Percentiles rank a stretch among this genome's conserved stretches.
phyloP scores from a whole-genome alignment of 495 filamentous ascomycete species.

The Xylaria acuta region DNA sequence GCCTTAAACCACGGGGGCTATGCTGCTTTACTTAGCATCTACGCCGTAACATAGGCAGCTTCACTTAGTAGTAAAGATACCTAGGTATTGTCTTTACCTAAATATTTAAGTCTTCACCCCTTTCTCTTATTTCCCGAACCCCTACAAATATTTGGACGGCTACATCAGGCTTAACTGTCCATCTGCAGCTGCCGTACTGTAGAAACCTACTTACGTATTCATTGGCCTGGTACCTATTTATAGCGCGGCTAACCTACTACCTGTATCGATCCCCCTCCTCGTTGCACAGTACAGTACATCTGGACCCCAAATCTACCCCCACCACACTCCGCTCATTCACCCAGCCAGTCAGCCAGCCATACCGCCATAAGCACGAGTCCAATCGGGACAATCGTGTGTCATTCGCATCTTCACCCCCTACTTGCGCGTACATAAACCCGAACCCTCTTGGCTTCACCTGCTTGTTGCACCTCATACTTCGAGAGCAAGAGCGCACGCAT shows the following conservation, averaged over 20 bases:
- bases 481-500: conserved; percentile 11
- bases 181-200: neutral
- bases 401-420: conserved; percentile 8
- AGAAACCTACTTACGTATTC: neutral
- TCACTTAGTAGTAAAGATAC: too few species aligned
- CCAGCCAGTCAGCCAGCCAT: neutral
- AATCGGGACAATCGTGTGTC: neutral
- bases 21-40: neutral
- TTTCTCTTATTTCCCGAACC: too few species aligned
- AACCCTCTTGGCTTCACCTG: neutral
- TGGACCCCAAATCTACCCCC: conserved; percentile 2
- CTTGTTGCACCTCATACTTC: neutral
- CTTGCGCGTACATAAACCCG: neutral
- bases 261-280: neutral
- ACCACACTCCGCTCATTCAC: neutral
- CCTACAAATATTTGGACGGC: neutral
- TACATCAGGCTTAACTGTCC: neutral
- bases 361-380: conserved; percentile 7
- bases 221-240: conserved; percentile 19
- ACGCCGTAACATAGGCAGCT: neutral
- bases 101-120: neutral
- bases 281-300: neutral
- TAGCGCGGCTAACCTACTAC: conserved; percentile 15
- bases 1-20: neutral
- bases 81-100: neutral